Percentiles rank a stretch among this genome's conserved stretches.
Conservation (phyloP, 2,329 filamentous ascomycete species). For the Bisporella sp. region DNA sequence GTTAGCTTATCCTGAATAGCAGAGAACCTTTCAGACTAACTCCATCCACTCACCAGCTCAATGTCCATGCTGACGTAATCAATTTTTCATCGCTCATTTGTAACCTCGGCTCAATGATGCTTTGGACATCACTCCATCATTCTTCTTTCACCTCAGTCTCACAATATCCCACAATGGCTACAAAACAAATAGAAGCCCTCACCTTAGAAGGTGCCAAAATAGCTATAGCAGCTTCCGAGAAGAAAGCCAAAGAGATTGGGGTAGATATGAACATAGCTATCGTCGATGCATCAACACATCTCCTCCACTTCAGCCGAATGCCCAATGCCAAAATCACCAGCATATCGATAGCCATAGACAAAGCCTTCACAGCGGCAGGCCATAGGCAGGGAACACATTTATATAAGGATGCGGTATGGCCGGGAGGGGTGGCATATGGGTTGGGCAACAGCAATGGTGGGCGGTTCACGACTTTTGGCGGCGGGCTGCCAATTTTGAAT, state of each 20-base stretch:
- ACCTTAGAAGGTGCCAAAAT: constrained; percentile 21
- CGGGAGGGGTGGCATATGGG: constrained; percentile 44
- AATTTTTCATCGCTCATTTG: too few species aligned
- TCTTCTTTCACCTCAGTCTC: too few species aligned
- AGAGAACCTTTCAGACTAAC: too few species aligned
- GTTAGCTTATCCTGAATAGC: too few species aligned
- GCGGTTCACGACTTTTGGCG: constrained; percentile 45
- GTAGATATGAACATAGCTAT: constrained; percentile 24
- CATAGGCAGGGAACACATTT: constrained; percentile 42
- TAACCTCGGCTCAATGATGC: too few species aligned
- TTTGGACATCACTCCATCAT: too few species aligned
- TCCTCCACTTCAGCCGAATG: constrained; percentile 22
- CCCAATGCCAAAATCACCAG: constrained; percentile 19
- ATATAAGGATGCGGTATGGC: constrained; percentile 46
- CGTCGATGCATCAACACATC: constrained; percentile 21
- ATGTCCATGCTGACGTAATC: too few species aligned
- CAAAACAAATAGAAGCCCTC: constrained; percentile 17
- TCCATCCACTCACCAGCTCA: too few species aligned
- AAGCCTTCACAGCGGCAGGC: constrained; percentile 50
- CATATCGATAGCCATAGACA: constrained; percentile 26
- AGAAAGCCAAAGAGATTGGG: constrained; percentile 16
- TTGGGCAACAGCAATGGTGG: constrained; percentile 46
- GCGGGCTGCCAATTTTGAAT: constrained; percentile 43
- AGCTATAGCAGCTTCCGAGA: constrained; percentile 19
- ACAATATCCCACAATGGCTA: constrained; percentile 10